These are phyloP conservation scores for Xylaria cubensis DNA, from an alignment of 495 filamentous ascomycete species.

Conservation along the genomic window DNA sequence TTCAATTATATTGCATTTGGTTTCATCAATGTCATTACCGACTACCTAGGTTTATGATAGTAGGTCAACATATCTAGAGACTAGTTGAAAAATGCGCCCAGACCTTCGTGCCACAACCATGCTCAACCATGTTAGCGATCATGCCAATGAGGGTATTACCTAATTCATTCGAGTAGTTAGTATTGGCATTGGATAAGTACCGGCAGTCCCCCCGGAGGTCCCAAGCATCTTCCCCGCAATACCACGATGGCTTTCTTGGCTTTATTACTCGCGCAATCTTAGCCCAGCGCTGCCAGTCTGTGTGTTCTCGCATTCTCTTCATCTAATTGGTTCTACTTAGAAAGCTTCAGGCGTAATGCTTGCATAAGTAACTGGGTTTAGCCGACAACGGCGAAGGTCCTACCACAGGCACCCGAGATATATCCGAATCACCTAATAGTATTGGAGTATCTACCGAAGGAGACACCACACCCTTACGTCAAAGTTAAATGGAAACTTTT, in stretches of 20 bases:
- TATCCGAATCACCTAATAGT: background rate
- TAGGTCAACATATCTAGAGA: no score
- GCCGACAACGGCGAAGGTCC: background rate
- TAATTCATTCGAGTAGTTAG: no score
- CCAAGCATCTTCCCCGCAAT: constrained; percentile 1
- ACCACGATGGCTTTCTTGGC: background rate
- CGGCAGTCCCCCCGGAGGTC: no score
- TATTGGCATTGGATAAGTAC: no score
- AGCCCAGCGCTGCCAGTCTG: background rate
- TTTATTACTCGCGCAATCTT: background rate
- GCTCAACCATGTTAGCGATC: no score
- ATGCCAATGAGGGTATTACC: no score
- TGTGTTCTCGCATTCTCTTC: background rate
- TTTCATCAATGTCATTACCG: no score
- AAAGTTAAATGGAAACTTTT: background rate
- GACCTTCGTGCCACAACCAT: no score
- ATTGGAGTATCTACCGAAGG: constrained; percentile 1
- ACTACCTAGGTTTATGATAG: no score
- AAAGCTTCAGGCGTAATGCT: background rate
- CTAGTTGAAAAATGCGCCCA: no score
- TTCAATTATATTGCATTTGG: no score
- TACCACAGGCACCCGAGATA: background rate
- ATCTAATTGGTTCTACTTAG: background rate
- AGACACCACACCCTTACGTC: background rate
- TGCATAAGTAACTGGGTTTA: constrained; percentile 5